Evolutionary conservation across 75 land plant species (phyloP).

Genomic region (Isoetes taiwanensis): DNA sequence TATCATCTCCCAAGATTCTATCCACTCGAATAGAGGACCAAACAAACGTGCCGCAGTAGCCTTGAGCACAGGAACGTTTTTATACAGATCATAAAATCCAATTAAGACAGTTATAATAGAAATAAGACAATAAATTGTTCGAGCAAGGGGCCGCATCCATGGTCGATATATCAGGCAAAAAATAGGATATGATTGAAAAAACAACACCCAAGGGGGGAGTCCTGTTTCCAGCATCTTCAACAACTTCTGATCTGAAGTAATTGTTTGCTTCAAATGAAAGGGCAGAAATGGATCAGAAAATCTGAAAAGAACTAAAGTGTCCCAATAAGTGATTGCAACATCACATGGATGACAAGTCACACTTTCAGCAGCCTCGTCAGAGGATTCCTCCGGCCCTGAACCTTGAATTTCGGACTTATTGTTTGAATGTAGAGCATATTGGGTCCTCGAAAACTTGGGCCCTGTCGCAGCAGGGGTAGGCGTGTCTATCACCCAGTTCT

Average conservation of each 20-base stretch:
- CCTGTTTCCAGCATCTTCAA: slow-evolving; percentile 78
- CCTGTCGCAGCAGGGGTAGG: too few relatives aligned
- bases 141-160: slow-evolving; percentile 86
- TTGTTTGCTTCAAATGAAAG: slow-evolving; percentile 42
- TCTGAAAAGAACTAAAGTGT: slow-evolving; percentile 53
- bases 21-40: slow-evolving; percentile 88
- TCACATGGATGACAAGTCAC: not conserved
- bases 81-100: slow-evolving; percentile 92
- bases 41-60: slow-evolving; percentile 53
- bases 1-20: slow-evolving; percentile 80
- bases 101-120: slow-evolving; percentile 73
- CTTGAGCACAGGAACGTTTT: slow-evolving; percentile 86
- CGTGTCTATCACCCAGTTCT: too few relatives aligned
- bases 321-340: slow-evolving; percentile 23
- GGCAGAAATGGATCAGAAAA: slow-evolving; percentile 64
- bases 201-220: slow-evolving; percentile 89
- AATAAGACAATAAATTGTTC: slow-evolving; percentile 58
- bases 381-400: too few relatives aligned
- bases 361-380: too few relatives aligned
- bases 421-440: too few relatives aligned
- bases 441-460: too few relatives aligned
- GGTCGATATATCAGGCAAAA: slow-evolving; percentile 74
- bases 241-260: slow-evolving; percentile 60
- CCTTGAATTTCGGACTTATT: too few relatives aligned
- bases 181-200: slow-evolving; percentile 84